phyloP scores from a whole-genome alignment of 164 flowering plant genomes.

The Nelumbo lutea region DNA sequence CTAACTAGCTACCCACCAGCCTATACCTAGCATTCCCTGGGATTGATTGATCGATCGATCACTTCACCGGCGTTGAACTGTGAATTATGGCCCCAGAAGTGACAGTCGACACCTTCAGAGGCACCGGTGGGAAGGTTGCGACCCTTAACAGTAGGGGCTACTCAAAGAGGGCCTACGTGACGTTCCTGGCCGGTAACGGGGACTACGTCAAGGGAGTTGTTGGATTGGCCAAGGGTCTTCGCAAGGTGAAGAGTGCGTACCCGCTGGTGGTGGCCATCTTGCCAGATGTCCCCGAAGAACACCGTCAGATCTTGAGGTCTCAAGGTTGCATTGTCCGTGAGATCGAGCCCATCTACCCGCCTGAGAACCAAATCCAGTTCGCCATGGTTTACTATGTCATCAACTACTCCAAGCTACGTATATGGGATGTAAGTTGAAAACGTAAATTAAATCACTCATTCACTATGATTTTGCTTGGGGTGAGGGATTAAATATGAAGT shows the following conservation, averaged over 20 bases:
- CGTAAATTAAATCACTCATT: background rate
- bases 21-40: too few relatives aligned
- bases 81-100: background rate
- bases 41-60: too few relatives aligned
- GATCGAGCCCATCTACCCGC: conserved; percentile 21
- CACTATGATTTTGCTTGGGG: background rate
- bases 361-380: conserved; percentile 19
- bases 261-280: conserved; percentile 15
- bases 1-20: too few relatives aligned
- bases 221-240: conserved; percentile 21
- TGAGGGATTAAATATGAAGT: background rate
- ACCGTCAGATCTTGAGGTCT: conserved; percentile 12
- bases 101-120: background rate
- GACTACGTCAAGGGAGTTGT: conserved; percentile 26
- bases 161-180: conserved; percentile 21
- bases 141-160: conserved; percentile 7
- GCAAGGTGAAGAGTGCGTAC: conserved; percentile 7
- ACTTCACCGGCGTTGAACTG: background rate
- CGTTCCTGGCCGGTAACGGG: conserved; percentile 21
- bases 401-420: conserved; percentile 27
- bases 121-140: background rate
- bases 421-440: conserved; percentile 15
- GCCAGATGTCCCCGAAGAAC: conserved; percentile 24
- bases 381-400: conserved; percentile 22
- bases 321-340: conserved; percentile 24